These are phyloP conservation scores for Pythium pyrilobum DNA, from an alignment of 352 stramenopile genomes.

Conservation along the genomic window DNA sequence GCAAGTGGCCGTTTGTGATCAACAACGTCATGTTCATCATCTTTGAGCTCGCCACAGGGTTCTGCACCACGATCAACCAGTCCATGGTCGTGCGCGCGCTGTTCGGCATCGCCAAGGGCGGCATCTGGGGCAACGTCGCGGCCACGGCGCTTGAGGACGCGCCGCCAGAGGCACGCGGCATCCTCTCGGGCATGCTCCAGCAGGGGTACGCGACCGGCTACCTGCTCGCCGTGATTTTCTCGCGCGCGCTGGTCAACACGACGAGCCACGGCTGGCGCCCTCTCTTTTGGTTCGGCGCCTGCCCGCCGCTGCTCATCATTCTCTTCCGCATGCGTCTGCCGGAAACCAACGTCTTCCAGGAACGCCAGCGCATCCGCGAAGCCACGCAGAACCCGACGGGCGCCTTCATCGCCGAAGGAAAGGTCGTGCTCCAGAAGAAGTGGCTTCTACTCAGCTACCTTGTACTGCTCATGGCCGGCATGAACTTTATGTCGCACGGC, in stretches of 20 bases:
- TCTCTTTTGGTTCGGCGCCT: slow-evolving; percentile 28
- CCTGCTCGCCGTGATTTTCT: slow-evolving; percentile 29
- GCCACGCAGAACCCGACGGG: slow-evolving; percentile 23
- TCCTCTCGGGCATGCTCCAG: slow-evolving; percentile 44
- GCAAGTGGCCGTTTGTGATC: slow-evolving; percentile 2
- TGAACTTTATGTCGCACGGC: slow-evolving; percentile 46
- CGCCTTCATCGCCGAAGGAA: slow-evolving; percentile 34
- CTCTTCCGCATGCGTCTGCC: slow-evolving; percentile 32
- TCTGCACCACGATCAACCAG: neutral
- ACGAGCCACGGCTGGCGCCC: slow-evolving; percentile 38
- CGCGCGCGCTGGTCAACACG: slow-evolving; percentile 27
- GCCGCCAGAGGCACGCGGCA: slow-evolving; percentile 26
- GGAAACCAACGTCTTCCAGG: slow-evolving; percentile 14
- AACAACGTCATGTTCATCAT: slow-evolving; percentile 8
- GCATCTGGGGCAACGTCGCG: slow-evolving; percentile 34
- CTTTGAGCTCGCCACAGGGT: neutral
- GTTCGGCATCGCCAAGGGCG: slow-evolving; percentile 40
- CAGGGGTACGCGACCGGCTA: slow-evolving; percentile 43
- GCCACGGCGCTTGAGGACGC: slow-evolving; percentile 37
- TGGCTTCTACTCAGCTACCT: slow-evolving; percentile 41
- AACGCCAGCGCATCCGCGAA: slow-evolving; percentile 8
- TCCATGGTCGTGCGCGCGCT: slow-evolving; percentile 24
- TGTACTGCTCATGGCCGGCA: slow-evolving; percentile 36
- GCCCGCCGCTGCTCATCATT: slow-evolving; percentile 39
- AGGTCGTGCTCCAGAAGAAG: slow-evolving; percentile 33